These are phyloP conservation scores for Fusarium sp. DNA, from an alignment of 2,329 filamentous ascomycete genomes.

Conservation along the genomic window DNA sequence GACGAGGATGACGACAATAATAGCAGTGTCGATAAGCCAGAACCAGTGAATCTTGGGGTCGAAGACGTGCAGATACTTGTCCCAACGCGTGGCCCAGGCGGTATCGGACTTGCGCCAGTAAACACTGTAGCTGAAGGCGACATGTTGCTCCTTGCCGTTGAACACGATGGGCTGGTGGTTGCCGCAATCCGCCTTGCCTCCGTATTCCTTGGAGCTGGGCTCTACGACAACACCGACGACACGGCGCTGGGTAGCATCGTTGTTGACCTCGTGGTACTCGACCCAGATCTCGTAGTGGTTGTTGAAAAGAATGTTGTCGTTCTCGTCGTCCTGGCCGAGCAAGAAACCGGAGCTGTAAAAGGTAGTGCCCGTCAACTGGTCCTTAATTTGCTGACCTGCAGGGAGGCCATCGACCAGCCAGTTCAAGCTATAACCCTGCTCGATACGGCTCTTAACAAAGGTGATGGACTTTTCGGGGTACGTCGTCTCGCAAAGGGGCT, in stretches of 20 bases:
- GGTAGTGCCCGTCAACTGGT: constrained; percentile 78
- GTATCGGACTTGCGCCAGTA: constrained; percentile 87
- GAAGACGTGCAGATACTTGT: constrained; percentile 97
- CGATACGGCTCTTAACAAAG: constrained; percentile 86
- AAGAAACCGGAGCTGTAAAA: constrained; percentile 95
- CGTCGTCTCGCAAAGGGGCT: constrained; percentile 75
- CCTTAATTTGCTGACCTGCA: constrained; percentile 83
- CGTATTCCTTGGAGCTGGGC: constrained; percentile 76
- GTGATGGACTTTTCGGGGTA: constrained; percentile 73
- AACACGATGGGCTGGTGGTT: constrained; percentile 71
- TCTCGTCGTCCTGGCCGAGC: constrained; percentile 69
- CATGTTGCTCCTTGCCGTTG: constrained; percentile 66
- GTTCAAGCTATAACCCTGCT: constrained; percentile 89
- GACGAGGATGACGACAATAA: constrained; percentile 92
- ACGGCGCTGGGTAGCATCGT: constrained; percentile 75
- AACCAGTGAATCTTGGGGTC: constrained; percentile 99
- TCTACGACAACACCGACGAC: constrained; percentile 94
- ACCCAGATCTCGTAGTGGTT: constrained; percentile 96
- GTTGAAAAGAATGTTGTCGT: constrained; percentile 74
- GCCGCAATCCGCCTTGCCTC: constrained; percentile 71
- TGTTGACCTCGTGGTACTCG: constrained; percentile 86
- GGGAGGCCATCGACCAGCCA: constrained; percentile 96
- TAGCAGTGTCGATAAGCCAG: constrained; percentile 93
- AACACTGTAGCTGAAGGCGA: constrained; percentile 92
- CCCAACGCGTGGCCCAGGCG: constrained; percentile 96